phyloP scores from a whole-genome alignment of 768 basidiomycete genomes.

The Leucosporidium creatinivorum region DNA sequence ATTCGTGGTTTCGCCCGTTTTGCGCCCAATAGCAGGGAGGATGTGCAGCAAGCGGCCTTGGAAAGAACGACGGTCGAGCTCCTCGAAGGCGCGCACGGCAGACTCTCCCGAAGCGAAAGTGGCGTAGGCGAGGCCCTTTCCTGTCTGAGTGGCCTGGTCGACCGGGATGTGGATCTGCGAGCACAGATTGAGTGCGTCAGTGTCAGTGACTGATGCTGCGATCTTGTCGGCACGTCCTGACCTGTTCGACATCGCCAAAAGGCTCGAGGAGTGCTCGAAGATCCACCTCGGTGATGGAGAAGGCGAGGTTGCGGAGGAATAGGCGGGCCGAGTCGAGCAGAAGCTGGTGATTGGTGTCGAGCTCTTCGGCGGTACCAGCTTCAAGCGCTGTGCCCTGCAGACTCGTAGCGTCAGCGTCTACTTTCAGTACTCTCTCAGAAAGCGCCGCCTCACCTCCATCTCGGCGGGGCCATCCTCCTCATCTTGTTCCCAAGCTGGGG shows the following conservation, averaged over 20 bases:
- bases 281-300: slow-evolving; percentile 68
- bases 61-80: slow-evolving; percentile 73
- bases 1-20: slow-evolving; percentile 39
- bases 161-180: slow-evolving; percentile 55
- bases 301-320: slow-evolving; percentile 92
- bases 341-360: background rate
- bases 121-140: slow-evolving; percentile 61
- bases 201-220: background rate
- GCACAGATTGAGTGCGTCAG: background rate
- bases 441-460: background rate
- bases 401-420: background rate
- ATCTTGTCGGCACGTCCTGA: slow-evolving; percentile 42
- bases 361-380: background rate
- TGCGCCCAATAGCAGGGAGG: slow-evolving; percentile 60
- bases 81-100: slow-evolving; percentile 64
- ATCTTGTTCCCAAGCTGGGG: slow-evolving; percentile 14
- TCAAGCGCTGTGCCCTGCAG: too few relatives aligned
- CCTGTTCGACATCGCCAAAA: slow-evolving; percentile 71
- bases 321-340: slow-evolving; percentile 50
- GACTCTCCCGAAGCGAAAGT: slow-evolving; percentile 47
- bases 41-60: slow-evolving; percentile 89
- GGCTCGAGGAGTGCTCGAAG: slow-evolving; percentile 57
- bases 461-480: slow-evolving; percentile 29
- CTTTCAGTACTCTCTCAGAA: too few relatives aligned
- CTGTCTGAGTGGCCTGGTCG: slow-evolving; percentile 46